These are phyloP conservation scores for Cymodocea nodosa DNA, from an alignment of 116 monocot genomes.

Conservation along the genomic window DNA sequence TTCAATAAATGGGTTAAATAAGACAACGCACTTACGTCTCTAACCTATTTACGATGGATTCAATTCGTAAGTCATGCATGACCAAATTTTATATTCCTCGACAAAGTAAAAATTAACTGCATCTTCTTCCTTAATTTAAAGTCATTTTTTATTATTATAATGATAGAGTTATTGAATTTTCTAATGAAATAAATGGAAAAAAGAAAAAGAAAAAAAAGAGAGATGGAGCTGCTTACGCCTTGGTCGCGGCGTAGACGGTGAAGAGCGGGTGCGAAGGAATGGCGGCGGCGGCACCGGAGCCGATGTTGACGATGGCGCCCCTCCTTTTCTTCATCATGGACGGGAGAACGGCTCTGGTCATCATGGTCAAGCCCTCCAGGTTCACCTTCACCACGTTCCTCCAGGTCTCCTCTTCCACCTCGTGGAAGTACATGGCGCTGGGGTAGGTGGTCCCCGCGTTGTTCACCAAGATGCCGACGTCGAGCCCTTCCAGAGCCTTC, in stretches of 20 bases:
- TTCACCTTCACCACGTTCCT: conserved; percentile 34
- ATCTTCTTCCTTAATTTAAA: no score
- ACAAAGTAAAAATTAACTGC: no score
- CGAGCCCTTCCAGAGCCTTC: conserved; percentile 27
- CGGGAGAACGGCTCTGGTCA: conserved; percentile 28
- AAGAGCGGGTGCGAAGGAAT: conserved; percentile 45
- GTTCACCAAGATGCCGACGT: conserved; percentile 62
- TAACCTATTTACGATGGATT: no score
- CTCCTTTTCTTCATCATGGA: conserved; percentile 33
- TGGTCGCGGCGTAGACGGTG: conserved; percentile 50
- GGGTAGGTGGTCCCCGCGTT: conserved; percentile 38
- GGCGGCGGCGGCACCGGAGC: conserved; percentile 35
- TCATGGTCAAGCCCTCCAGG: conserved; percentile 27
- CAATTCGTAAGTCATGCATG: no score
- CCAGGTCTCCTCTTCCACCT: conserved; percentile 34
- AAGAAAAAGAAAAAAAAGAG: neutral
- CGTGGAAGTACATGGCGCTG: conserved; percentile 36
- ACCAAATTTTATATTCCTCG: no score
- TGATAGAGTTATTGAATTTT: no score
- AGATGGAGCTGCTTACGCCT: conserved; percentile 34
- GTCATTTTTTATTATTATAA: no score
- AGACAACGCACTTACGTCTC: no score
- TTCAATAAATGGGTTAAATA: no score
- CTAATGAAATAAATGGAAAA: no score
- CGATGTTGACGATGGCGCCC: conserved; percentile 56